These are phyloP conservation scores for Coleophoma cylindrospora DNA, from an alignment of 2,329 filamentous ascomycete species.

Conservation along the genomic window DNA sequence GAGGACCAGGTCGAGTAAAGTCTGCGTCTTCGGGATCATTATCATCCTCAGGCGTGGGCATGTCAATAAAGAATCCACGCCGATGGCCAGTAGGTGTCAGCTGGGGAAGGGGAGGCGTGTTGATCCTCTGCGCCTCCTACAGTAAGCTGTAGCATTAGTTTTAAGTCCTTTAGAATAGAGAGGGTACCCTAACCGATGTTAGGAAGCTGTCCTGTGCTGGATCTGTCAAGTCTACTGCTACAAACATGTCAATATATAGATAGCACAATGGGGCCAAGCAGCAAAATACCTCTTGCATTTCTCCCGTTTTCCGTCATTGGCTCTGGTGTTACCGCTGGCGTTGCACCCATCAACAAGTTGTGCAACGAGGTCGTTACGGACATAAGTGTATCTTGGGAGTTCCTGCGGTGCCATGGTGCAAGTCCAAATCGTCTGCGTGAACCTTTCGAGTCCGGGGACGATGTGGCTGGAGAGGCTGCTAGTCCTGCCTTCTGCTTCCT, in stretches of 20 bases:
- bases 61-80: conserved; percentile 22
- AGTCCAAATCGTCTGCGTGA: conserved; percentile 18
- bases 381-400: conserved; percentile 20
- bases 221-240: neutral
- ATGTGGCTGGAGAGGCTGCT: conserved; percentile 3
- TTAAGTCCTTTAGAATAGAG: neutral
- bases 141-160: neutral
- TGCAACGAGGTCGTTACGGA: conserved; percentile 24
- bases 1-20: neutral
- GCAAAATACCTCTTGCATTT: neutral
- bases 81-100: conserved; percentile 8
- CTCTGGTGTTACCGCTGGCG: conserved; percentile 20
- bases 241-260: no score
- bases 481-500: conserved; percentile 1
- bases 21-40: neutral
- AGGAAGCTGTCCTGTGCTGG: conserved; percentile 4
- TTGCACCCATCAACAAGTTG: conserved; percentile 21
- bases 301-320: conserved; percentile 2
- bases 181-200: conserved; percentile 18
- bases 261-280: no score
- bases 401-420: conserved; percentile 26
- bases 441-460: conserved; percentile 2
- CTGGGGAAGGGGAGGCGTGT: conserved; percentile 22
- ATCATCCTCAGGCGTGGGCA: conserved; percentile 6
- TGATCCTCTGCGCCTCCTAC: conserved; percentile 24